phyloP scores from a whole-genome alignment of 495 filamentous ascomycete species.

The Hypoxylon rickii region DNA sequence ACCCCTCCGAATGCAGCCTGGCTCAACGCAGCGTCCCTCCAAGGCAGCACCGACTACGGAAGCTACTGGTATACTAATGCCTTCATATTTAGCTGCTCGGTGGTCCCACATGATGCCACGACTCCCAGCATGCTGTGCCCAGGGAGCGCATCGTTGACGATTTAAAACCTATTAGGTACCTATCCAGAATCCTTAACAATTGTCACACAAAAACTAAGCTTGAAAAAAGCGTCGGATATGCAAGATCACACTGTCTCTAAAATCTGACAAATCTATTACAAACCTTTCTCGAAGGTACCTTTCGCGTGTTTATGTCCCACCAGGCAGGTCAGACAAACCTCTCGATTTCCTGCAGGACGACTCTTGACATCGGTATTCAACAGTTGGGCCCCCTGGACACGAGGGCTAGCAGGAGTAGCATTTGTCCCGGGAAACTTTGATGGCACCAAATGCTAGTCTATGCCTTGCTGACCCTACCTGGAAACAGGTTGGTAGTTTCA shows the following conservation, averaged over 20 bases:
- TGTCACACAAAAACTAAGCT: slow-evolving; percentile 23
- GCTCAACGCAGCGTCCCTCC: slow-evolving; percentile 27
- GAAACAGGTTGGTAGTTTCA: too few species aligned
- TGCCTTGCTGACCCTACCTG: too few species aligned
- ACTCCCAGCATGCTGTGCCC: slow-evolving; percentile 22
- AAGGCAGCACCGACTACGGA: slow-evolving; percentile 10
- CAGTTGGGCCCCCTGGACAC: too few species aligned
- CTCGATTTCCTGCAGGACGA: slow-evolving; percentile 13
- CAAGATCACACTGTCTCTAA: slow-evolving; percentile 28
- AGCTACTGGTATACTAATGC: slow-evolving; percentile 8
- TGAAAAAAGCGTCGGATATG: slow-evolving; percentile 26
- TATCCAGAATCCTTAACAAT: slow-evolving; percentile 21
- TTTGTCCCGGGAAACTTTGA: too few species aligned
- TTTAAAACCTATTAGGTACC: too few species aligned
- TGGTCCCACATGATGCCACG: slow-evolving; percentile 33
- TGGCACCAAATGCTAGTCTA: too few species aligned
- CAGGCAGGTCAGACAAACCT: not conserved
- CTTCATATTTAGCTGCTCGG: slow-evolving; percentile 15
- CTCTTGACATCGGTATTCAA: slow-evolving; percentile 12
- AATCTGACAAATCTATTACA: slow-evolving; percentile 33
- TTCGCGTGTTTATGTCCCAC: slow-evolving; percentile 23
- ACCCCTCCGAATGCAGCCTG: slow-evolving; percentile 35
- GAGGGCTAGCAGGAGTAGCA: too few species aligned
- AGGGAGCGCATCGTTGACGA: slow-evolving; percentile 23
- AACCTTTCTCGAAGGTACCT: slow-evolving; percentile 6